Evolutionary conservation across 805 yeast genomes (phyloP).

Genomic region (Metschnikowia amazonensis): DNA sequence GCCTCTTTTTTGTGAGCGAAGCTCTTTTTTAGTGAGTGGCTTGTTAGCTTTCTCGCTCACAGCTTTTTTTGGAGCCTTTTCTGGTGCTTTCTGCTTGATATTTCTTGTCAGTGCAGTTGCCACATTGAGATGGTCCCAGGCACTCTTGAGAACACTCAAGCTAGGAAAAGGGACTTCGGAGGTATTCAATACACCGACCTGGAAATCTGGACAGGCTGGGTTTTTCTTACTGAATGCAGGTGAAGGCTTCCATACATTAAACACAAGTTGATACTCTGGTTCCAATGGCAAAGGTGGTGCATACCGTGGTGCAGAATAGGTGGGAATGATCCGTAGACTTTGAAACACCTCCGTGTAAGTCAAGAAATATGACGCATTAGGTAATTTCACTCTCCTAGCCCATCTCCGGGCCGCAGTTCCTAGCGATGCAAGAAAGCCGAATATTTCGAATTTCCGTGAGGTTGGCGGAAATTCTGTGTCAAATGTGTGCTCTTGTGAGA

Average conservation of each 20-base stretch:
- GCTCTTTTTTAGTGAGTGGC: conserved; percentile 25
- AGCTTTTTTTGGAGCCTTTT: not conserved
- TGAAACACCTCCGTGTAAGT: conserved; percentile 21
- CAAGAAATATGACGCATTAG: conserved; percentile 23
- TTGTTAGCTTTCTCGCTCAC: not conserved
- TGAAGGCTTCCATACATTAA: conserved; percentile 81
- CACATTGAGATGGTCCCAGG: conserved; percentile 20
- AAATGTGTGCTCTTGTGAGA: not conserved
- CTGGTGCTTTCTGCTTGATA: not conserved
- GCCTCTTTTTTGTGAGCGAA: conserved; percentile 20
- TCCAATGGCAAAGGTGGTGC: conserved; percentile 7
- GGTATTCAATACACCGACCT: conserved; percentile 55
- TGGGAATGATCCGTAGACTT: conserved; percentile 22
- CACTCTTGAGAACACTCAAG: conserved; percentile 35
- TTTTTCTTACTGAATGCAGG: conserved; percentile 62
- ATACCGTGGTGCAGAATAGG: conserved; percentile 15
- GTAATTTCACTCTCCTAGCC: not conserved
- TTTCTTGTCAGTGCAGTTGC: not conserved
- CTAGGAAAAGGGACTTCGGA: conserved; percentile 45
- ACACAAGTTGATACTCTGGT: conserved; percentile 38
- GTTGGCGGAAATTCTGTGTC: not conserved
- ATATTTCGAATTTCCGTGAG: not conserved
- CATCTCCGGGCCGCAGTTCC: not conserved
- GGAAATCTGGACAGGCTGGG: conserved; percentile 75
- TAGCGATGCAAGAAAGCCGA: not conserved